Conservation (phyloP, 495 filamentous ascomycete genomes). For the Amphirosellinia nigrospora region DNA sequence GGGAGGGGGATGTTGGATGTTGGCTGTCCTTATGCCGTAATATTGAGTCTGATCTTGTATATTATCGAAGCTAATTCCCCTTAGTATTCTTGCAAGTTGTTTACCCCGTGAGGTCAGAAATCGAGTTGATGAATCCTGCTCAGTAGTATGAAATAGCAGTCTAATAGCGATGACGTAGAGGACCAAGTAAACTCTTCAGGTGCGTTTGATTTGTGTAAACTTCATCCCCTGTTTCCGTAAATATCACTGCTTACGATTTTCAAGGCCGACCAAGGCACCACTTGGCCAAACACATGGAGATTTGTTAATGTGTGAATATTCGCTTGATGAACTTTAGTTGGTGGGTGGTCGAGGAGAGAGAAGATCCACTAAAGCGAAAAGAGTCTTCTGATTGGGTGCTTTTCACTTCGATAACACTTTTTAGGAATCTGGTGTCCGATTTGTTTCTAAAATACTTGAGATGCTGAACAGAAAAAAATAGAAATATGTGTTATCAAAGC, state of each 20-base stretch:
- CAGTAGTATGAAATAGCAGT: not conserved
- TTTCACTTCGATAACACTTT: not conserved
- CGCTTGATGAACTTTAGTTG: conserved; percentile 1
- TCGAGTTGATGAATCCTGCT: not conserved
- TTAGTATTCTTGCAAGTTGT: not conserved
- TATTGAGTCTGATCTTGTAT: no score
- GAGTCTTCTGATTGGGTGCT: conserved; percentile 25
- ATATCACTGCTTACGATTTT: not conserved
- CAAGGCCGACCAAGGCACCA: not conserved
- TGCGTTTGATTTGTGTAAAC: not conserved
- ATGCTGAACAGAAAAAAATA: not conserved
- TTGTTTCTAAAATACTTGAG: not conserved
- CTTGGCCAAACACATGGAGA: not conserved
- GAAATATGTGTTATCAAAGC: not conserved
- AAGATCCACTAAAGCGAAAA: conserved; percentile 20
- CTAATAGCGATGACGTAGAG: not conserved
- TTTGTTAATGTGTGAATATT: conserved; percentile 7
- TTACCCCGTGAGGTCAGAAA: not conserved
- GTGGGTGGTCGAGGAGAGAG: conserved; percentile 2
- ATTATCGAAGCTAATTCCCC: not conserved
- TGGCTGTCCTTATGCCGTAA: not conserved
- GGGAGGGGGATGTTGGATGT: not conserved
- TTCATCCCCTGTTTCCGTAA: not conserved
- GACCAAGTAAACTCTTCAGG: not conserved
- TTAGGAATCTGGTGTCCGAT: not conserved